Evolutionary conservation across 139 green algal genomes (phyloP), one percentile per base, ranked within the genome.

Genomic region (Auxenochlorella pyrenoidosa): DNA sequence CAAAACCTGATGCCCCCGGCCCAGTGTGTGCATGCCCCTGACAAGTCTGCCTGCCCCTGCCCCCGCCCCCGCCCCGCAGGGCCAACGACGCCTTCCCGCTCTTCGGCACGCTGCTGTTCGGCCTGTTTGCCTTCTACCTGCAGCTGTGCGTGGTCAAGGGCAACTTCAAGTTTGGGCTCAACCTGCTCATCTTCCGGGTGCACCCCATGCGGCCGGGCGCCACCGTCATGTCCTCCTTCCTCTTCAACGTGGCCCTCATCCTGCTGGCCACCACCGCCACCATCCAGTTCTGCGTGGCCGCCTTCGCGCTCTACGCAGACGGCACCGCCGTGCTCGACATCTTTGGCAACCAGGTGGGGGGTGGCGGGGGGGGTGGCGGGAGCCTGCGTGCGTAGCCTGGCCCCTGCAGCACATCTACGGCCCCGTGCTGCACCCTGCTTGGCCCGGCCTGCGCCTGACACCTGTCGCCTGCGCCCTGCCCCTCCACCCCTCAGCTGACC

Each of bases 171-270:
- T 87, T 99, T 41, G 97, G 97, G 41, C 86, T 99, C 47, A 96
- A 96, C 88, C 93, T 99, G 80, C 75, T 98, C 18, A 68, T 99
- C 34, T 94, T 98, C 82, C 41, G 82, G 86, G 90, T 98, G n/a
- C 96, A 98, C 90, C 96, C 96, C 68, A 97, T 98, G 90, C 89
- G 88, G 43, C 75, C 87, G 18, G 95, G 95, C 5, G 96, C 89
- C 70, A 99, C 97, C 18, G 89, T 99, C 72, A 99, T 99, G 97
- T 96, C 88, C 91, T 95, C 91, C 66, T 97, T 99, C 88, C 94
- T 99, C 6, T 98, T 99, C 92, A 99, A 99, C 92, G 93, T 94
- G 8, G 97, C 91, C 21, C 90, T 99, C 66, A 97, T 99, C 66
- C 90, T 99, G 86, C 88, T 97, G 38, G 95, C 95, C 87, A 93